Conservation (phyloP, 1,139 yeast genomes). For the Neolecta irregularis region DNA sequence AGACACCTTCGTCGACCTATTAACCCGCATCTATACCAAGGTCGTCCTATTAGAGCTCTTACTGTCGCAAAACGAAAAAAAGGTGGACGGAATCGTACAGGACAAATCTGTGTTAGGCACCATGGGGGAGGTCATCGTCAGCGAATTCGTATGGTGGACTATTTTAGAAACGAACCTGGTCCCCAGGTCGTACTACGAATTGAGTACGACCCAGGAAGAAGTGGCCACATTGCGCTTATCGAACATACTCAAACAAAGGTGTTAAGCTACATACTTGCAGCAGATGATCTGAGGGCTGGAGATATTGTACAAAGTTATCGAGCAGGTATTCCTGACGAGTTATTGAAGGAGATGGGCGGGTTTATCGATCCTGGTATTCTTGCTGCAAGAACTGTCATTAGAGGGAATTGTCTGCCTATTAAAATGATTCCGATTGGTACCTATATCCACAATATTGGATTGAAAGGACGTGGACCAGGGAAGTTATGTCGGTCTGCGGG, state of each 20-base stretch:
- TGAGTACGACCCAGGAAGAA: conserved; percentile 91
- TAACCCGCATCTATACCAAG: conserved; percentile 74
- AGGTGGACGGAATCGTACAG: conserved; percentile 84
- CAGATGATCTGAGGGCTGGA: conserved; percentile 86
- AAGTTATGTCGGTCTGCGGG: conserved; percentile 91
- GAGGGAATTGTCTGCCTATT: conserved; percentile 90
- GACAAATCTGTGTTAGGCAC: conserved; percentile 80
- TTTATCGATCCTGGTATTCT: conserved; percentile 76
- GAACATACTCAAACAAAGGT: conserved; percentile 48
- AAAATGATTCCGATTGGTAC: conserved; percentile 88
- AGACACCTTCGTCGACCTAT: conserved; percentile 83
- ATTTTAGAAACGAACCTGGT: conserved; percentile 51
- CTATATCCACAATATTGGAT: conserved; percentile 74
- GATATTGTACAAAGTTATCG: conserved; percentile 83
- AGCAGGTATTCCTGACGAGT: conserved; percentile 65
- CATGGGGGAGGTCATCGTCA: conserved; percentile 95
- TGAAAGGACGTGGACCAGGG: conserved; percentile 65
- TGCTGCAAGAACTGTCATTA: conserved; percentile 72
- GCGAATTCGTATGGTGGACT: conserved; percentile 71
- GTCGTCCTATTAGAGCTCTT: conserved; percentile 60
- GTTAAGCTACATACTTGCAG: conserved; percentile 69
- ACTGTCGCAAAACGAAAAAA: conserved; percentile 59
- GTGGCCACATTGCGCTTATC: conserved; percentile 81
- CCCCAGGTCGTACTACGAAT: conserved; percentile 69
- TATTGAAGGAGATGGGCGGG: conserved; percentile 72